Conservation (phyloP, 441 rosid species). For the Populus hybrid region DNA sequence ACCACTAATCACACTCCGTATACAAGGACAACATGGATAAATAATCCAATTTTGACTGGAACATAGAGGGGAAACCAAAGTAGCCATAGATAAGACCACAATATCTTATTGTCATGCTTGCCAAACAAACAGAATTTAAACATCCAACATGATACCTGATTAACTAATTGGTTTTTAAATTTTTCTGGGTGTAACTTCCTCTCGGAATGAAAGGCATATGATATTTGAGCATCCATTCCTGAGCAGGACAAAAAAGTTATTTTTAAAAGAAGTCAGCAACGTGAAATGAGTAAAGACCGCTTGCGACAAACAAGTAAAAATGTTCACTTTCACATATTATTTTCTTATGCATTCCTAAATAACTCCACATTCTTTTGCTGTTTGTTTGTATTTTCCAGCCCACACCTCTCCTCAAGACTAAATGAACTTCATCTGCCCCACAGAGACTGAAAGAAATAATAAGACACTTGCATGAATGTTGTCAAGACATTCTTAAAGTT, state of each 20-base stretch:
- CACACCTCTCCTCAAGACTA: not conserved
- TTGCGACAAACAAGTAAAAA: not conserved
- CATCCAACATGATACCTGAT: constrained; percentile 54
- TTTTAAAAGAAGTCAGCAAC: constrained; percentile 2
- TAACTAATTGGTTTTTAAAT: constrained; percentile 77
- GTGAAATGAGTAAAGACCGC: not conserved
- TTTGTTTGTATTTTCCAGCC: not conserved
- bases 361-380: not conserved
- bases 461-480: not conserved
- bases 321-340: not conserved
- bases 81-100: not conserved
- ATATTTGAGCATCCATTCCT: constrained; percentile 99
- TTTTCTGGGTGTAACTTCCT: constrained; percentile 88
- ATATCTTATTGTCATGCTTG: not conserved
- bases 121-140: not conserved
- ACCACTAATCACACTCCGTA: not conserved
- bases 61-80: not conserved
- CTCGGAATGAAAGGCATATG: constrained; percentile 93
- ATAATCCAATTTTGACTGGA: not conserved
- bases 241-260: constrained; percentile 17
- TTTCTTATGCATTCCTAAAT: not conserved
- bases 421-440: not conserved
- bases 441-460: not conserved
- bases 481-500: not conserved
- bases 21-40: not conserved